These are phyloP conservation scores for Thelonectria blattea DNA, from an alignment of 2,329 filamentous ascomycete species.

Conservation along the genomic window DNA sequence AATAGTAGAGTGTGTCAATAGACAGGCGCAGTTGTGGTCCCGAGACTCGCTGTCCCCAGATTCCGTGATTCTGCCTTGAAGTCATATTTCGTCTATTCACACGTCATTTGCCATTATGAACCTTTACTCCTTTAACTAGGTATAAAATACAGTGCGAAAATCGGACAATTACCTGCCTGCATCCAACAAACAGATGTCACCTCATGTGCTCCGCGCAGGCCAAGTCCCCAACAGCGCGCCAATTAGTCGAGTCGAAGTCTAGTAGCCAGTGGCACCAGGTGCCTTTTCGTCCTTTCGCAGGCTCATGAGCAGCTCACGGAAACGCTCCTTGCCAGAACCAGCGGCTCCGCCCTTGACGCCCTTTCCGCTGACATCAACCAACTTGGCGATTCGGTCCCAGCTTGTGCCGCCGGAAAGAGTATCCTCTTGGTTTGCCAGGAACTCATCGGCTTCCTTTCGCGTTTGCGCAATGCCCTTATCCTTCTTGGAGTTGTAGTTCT, in stretches of 20 bases:
- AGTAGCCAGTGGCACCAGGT: constrained; percentile 69
- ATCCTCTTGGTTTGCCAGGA: constrained; percentile 86
- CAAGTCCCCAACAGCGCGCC: constrained; percentile 19
- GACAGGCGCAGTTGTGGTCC: constrained; percentile 31
- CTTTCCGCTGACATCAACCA: constrained; percentile 97
- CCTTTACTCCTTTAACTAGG: constrained; percentile 39
- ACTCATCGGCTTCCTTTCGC: constrained; percentile 90
- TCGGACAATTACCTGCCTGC: constrained; percentile 32
- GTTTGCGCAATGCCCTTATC: constrained; percentile 92
- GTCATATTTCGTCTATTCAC: constrained; percentile 36
- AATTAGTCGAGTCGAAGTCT: constrained; percentile 30
- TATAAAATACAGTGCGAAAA: constrained; percentile 39
- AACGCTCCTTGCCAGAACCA: constrained; percentile 93
- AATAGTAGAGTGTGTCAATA: constrained; percentile 38
- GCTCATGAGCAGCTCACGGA: constrained; percentile 86
- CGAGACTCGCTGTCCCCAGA: constrained; percentile 4
- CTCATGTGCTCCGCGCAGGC: constrained; percentile 31
- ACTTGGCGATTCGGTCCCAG: constrained; percentile 97
- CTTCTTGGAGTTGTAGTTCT: constrained; percentile 98
- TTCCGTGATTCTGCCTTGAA: constrained; percentile 18
- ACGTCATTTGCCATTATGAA: constrained; percentile 40
- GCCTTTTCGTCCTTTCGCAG: constrained; percentile 93
- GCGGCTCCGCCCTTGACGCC: constrained; percentile 83
- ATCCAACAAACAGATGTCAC: constrained; percentile 26
- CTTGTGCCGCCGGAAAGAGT: constrained; percentile 93